Percentiles rank a stretch among this genome's conserved stretches.
These are phyloP conservation scores for Myxozyma monticola DNA, from an alignment of 805 yeast species.

Conservation along the genomic window DNA sequence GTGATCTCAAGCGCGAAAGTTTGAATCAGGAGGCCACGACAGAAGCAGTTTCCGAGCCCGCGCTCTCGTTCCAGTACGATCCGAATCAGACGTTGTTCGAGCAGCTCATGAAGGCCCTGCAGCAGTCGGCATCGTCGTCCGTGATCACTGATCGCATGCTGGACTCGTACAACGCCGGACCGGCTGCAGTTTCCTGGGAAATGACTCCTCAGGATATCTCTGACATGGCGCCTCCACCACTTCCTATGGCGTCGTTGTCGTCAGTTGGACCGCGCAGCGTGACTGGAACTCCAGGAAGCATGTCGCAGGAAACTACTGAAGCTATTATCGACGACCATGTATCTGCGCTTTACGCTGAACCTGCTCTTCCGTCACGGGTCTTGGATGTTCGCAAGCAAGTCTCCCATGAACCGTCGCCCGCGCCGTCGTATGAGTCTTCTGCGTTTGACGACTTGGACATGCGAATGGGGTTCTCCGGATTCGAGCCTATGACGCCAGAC, in stretches of 20 bases:
- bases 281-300: neutral
- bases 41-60: conserved; percentile 70
- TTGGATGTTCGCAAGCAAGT: neutral
- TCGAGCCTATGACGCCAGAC: conserved; percentile 30
- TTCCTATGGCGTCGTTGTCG: neutral
- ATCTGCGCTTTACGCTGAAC: neutral
- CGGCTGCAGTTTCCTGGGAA: conserved; percentile 15
- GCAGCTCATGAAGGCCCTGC: conserved; percentile 37
- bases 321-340: neutral
- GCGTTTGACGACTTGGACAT: conserved; percentile 14
- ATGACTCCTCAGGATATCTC: no score
- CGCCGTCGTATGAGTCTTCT: conserved; percentile 23
- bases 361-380: neutral
- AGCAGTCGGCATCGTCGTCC: conserved; percentile 25
- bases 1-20: conserved; percentile 81
- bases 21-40: conserved; percentile 67
- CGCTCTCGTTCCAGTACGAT: conserved; percentile 71
- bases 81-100: conserved; percentile 40
- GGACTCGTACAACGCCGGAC: conserved; percentile 28
- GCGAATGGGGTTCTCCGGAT: neutral
- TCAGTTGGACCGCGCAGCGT: neutral
- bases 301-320: neutral
- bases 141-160: conserved; percentile 27
- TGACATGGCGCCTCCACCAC: conserved; percentile 19
- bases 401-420: conserved; percentile 18